Evolutionary conservation across 495 filamentous ascomycete genomes (phyloP).

Genomic region (Aspergillus indologenus): DNA sequence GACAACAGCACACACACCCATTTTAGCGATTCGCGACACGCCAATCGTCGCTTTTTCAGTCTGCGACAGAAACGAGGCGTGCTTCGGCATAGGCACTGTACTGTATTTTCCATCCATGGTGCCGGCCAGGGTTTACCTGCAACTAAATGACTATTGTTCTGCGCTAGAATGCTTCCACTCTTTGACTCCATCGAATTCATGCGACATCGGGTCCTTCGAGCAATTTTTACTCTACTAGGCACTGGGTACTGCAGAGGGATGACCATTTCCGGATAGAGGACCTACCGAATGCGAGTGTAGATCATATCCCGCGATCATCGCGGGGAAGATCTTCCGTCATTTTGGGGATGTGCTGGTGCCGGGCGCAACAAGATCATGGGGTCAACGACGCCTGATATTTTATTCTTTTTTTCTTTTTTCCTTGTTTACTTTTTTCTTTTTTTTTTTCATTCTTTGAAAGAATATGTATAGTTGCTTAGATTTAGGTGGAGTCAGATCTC

Average conservation of each 20-base stretch:
- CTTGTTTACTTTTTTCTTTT: too few species aligned
- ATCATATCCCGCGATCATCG: conserved; percentile 13
- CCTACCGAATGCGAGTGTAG: conserved; percentile 11
- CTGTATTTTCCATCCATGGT: not conserved
- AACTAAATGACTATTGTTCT: not conserved
- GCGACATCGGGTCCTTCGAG: not conserved
- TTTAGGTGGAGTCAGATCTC: too few species aligned
- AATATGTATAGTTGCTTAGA: too few species aligned
- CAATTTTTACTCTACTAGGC: not conserved
- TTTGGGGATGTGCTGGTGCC: not conserved
- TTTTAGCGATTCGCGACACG: not conserved
- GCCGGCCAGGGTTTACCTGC: not conserved
- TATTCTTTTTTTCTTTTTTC: too few species aligned
- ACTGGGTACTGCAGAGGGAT: too few species aligned
- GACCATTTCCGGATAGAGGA: conserved; percentile 1
- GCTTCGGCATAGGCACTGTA: conserved; percentile 3
- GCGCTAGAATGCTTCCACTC: not conserved
- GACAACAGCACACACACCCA: not conserved
- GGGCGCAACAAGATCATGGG: not conserved
- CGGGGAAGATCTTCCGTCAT: conserved; percentile 18
- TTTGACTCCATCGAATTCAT: not conserved
- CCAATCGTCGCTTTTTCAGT: not conserved
- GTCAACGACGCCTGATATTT: too few species aligned
- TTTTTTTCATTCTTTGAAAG: too few species aligned
- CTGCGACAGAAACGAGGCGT: not conserved